These are phyloP conservation scores for Cryphonectria nitschkei DNA, from an alignment of 2,329 filamentous ascomycete species.

Conservation along the genomic window DNA sequence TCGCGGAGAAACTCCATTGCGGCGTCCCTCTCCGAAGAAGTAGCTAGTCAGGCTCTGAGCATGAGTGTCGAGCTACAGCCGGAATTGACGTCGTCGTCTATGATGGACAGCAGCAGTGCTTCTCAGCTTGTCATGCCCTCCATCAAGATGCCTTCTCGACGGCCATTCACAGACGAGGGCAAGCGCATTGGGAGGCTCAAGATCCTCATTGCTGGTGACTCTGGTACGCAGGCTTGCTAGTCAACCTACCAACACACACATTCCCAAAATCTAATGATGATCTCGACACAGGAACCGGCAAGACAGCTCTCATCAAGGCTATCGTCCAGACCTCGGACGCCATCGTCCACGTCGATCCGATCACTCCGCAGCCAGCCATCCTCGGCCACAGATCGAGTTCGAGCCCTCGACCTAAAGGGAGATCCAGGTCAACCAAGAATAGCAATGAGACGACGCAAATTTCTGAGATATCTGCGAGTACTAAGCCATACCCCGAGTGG, in stretches of 20 bases:
- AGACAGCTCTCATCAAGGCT: conserved; percentile 86
- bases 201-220: conserved; percentile 80
- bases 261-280: conserved; percentile 20
- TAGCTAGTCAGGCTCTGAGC: conserved; percentile 42
- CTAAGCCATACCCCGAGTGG: conserved; percentile 85
- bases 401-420: conserved; percentile 26
- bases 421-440: conserved; percentile 30
- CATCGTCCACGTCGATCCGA: conserved; percentile 88
- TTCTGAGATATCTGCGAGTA: conserved; percentile 76
- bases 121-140: conserved; percentile 98
- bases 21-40: conserved; percentile 52
- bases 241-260: background rate
- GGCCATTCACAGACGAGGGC: conserved; percentile 87
- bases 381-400: conserved; percentile 34
- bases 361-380: conserved; percentile 41
- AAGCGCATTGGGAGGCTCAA: conserved; percentile 85
- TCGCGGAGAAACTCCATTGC: conserved; percentile 57
- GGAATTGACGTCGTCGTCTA: conserved; percentile 49
- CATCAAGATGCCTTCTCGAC: conserved; percentile 83
- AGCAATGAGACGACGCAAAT: conserved; percentile 47
- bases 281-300: conserved; percentile 70
- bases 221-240: conserved; percentile 53
- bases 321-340: conserved; percentile 87
- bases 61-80: conserved; percentile 43
- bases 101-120: conserved; percentile 53